Evolutionary conservation across 2,329 filamentous ascomycete species (phyloP).

Genomic region (Cytospora piceicola): DNA sequence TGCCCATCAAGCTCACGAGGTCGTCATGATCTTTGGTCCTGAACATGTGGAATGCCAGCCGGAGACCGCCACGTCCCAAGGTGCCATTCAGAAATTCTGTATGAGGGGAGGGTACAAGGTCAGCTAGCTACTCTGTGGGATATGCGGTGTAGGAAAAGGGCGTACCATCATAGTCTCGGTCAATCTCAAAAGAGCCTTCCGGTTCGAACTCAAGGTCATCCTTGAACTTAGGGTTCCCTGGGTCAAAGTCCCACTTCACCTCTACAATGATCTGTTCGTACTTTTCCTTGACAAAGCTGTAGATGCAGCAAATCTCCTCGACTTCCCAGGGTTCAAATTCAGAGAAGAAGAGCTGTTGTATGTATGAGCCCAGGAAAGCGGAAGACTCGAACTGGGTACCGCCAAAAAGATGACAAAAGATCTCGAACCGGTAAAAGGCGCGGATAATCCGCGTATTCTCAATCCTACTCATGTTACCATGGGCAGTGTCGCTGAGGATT

Average conservation of each 20-base stretch:
- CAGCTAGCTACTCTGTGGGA: background rate
- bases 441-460: conserved; percentile 20
- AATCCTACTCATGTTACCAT: background rate
- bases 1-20: conserved; percentile 41
- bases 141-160: background rate
- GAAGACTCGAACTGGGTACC: background rate
- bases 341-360: conserved; percentile 16
- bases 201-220: conserved; percentile 18
- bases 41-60: conserved; percentile 17
- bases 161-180: conserved; percentile 4
- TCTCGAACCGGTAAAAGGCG: conserved; percentile 28
- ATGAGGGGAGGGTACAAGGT: background rate
- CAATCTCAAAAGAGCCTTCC: background rate
- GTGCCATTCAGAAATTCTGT: conserved; percentile 14
- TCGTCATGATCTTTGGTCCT: conserved; percentile 16
- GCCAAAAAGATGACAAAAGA: conserved; percentile 21
- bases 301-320: conserved; percentile 26
- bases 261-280: conserved; percentile 18
- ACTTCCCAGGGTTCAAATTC: conserved; percentile 29
- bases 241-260: conserved; percentile 17
- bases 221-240: conserved; percentile 20
- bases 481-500: background rate
- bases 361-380: background rate
- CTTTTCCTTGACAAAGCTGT: conserved; percentile 11
- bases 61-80: conserved; percentile 8